Evolutionary conservation across 1,139 yeast genomes (phyloP), one percentile per base, ranked within the genome.

Genomic region (Suhomyces anneliseae): DNA sequence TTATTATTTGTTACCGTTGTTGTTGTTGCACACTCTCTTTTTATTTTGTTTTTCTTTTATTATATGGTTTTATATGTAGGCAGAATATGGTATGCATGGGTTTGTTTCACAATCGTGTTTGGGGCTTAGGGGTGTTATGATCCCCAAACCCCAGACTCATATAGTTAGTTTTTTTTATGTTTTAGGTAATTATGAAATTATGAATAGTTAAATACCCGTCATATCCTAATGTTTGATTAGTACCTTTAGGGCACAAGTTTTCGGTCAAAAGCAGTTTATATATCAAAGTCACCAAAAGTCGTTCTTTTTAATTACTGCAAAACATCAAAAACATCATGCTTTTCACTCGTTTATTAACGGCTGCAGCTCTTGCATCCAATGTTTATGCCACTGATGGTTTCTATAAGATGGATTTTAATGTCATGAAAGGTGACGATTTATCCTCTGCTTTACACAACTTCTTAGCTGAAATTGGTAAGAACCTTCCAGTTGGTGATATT

Each of bases 341-440:
- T 32, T 49, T 57, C 56, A 45, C 43, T 55, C 59, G 56, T 50
- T 56, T 57, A 27, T 38, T 56, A 27, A 33, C 54, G 15, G 39
- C 51, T 34, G 39, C 58, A 12, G 24, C 46, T 49, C 26, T 45
- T 52, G 12, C 41, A 7, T n/a, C 33, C 32, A 42, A 56, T 15
- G 55, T 53, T 9, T 36, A 50, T 6, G 60, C 62, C 36, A 44
- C 46, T 14, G 64, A 61, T 46, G 69, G 66, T 5, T 62, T 58
- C 46, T 57, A 55, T 43, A 53, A 57, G 45, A 45, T 61, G 47
- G 59, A 58, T 46, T 60, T 61, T 40, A 53, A 58, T 46, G 57
- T 61, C n/a, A 46, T 58, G 40, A 50, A 54, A 27, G 66, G 65
- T 12, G 27, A 37, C n/a, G 48, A 49, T 36, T 52, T 57, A 26